These are phyloP conservation scores for Albatrellus ellisii DNA, from an alignment of 768 basidiomycete species.

Conservation along the genomic window DNA sequence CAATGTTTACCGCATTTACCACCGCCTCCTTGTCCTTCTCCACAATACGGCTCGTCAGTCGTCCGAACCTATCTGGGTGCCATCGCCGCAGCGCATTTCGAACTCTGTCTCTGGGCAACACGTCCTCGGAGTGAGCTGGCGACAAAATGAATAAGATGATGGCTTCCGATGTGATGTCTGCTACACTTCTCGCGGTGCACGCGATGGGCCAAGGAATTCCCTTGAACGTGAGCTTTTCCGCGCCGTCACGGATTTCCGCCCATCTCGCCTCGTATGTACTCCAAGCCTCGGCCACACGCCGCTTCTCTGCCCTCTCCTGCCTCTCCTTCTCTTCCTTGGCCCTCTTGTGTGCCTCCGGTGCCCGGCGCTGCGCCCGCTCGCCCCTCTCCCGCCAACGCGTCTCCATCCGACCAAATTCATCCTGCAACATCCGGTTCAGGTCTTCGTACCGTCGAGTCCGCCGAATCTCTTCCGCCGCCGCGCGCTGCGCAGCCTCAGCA, in stretches of 20 bases:
- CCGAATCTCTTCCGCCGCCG: too few relatives aligned
- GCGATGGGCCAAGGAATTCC: constrained; percentile 64
- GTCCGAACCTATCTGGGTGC: constrained; percentile 70
- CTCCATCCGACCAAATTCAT: constrained; percentile 43
- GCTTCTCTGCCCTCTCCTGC: constrained; percentile 26
- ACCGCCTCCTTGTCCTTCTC: constrained; percentile 39
- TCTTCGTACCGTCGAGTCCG: constrained; percentile 23
- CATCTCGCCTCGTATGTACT: constrained; percentile 28
- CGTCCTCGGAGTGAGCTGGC: constrained; percentile 41
- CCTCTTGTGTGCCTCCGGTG: constrained; percentile 32
- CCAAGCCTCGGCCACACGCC: constrained; percentile 26
- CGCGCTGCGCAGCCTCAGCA: constrained; percentile 5
- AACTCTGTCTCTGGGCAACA: constrained; percentile 52
- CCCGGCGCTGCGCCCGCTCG: constrained; percentile 33
- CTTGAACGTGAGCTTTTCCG: constrained; percentile 38
- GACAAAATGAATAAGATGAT: constrained; percentile 53
- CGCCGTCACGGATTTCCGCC: constrained; percentile 30
- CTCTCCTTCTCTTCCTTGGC: constrained; percentile 23
- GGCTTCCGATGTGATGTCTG: constrained; percentile 36
- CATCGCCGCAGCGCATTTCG: constrained; percentile 56
- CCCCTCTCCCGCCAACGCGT: constrained; percentile 34
- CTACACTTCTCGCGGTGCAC: constrained; percentile 25
- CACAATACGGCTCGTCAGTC: constrained; percentile 37
- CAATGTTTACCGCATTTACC: constrained; percentile 48
- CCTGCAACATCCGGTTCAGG: constrained; percentile 33